Evolutionary conservation across 1,139 yeast species (phyloP), one percentile per base, ranked within the genome.

Genomic region (Pneumocystis jirovecii): DNA sequence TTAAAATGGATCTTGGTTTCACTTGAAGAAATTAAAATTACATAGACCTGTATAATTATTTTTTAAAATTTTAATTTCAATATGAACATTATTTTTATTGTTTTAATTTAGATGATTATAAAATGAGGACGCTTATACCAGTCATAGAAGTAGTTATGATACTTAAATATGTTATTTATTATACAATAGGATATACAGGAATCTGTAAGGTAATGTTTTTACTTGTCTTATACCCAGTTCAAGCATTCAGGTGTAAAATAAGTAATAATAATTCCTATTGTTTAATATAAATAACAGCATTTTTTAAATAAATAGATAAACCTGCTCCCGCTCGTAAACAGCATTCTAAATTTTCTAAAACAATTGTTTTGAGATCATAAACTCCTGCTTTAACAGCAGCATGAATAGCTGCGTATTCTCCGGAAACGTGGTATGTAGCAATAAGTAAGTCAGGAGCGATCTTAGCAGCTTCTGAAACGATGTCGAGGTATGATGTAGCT

Each of bases 331-430:
- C 98, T 76, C 99, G 83, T 70, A 93, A 80, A 72, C 88, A 85
- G 1, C 98, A 97, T 70, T 88, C 81, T 71, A 93, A 96, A 64
- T 95, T 80, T 77, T 93, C 99, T 73, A 87, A 88, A 0, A 97
- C 98, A 76, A 93, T 87, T 8, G 84, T 81, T 76, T 89, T 87
- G 76, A 95, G 81, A 74, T 93, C 97, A 68, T 86, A 89, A 66
- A 91, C 82, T 35, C 96, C 96, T 80, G 91, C 91, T 72, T 91
- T 97, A 40, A 97, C 97, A 64, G 97, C 98, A 10, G 98, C 98
- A 74, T 91, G 96, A 70, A 93, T 78, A 98, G 95, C 93, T 63
- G 98, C 97, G 74, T 84, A 93, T 76, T 93, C 99, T 63, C 99
- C 99, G 75, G 95, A 85, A 42, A 93, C 99, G 75, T 95, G 98